Evolutionary conservation across 208 protist species (phyloP).

Genomic region (Phytomonas sp.): DNA sequence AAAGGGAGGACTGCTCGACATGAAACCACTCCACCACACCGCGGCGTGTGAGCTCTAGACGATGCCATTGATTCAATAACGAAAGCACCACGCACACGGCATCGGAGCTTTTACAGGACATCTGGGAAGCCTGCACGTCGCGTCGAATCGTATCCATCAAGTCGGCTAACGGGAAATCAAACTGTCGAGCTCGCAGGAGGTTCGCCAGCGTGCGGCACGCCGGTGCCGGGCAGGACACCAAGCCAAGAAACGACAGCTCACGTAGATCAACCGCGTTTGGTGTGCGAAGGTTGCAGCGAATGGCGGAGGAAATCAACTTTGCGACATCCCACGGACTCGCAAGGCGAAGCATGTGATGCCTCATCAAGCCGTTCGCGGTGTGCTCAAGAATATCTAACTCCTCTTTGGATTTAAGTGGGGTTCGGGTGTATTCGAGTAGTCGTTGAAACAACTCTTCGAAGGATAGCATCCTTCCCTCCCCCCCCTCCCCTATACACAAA

Average conservation of each 20-base stretch:
- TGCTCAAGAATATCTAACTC: background rate
- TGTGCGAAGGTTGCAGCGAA: conserved; percentile 5
- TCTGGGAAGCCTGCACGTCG: background rate
- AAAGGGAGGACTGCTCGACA: background rate
- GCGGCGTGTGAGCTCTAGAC: background rate
- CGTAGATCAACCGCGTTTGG: background rate
- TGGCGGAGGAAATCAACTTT: conserved; percentile 17
- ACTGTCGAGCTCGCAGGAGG: background rate
- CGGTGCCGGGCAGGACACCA: background rate
- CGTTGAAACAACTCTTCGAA: background rate
- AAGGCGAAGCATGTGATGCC: conserved; percentile 7
- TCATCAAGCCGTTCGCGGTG: background rate
- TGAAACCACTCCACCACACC: background rate
- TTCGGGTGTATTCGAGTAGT: background rate
- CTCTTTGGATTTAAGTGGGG: background rate
- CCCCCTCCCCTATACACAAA: background rate
- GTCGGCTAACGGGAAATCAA: background rate
- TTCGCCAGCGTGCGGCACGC: background rate
- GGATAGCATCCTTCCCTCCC: background rate
- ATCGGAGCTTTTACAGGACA: background rate
- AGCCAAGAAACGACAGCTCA: background rate
- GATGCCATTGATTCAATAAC: background rate
- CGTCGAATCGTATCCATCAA: background rate
- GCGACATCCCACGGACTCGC: conserved; percentile 22
- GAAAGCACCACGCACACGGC: conserved; percentile 6